Evolutionary conservation across 2,329 filamentous ascomycete genomes (phyloP).

Genomic region (Cytospora mali): DNA sequence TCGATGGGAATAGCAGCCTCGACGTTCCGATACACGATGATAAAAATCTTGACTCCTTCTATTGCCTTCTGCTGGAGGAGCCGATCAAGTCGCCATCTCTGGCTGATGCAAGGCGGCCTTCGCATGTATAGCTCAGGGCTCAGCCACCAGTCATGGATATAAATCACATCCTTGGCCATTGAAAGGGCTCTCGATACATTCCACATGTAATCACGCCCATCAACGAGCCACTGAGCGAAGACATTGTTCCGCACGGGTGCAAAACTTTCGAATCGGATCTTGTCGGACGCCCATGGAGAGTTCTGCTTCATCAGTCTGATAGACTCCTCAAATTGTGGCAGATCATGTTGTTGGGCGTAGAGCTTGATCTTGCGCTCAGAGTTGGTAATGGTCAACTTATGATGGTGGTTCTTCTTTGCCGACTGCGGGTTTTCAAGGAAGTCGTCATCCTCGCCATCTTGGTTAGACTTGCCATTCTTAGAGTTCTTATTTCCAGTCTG

Average conservation of each 20-base stretch:
- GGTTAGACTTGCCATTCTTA: conserved; percentile 52
- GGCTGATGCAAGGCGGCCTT: conserved; percentile 89
- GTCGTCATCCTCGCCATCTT: conserved; percentile 34
- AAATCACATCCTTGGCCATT: conserved; percentile 96
- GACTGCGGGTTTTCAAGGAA: conserved; percentile 38
- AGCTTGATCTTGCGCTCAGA: conserved; percentile 91
- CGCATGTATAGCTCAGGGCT: conserved; percentile 96
- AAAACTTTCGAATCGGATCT: conserved; percentile 88
- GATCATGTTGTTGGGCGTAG: conserved; percentile 82
- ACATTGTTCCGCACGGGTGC: conserved; percentile 85
- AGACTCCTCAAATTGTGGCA: conserved; percentile 92
- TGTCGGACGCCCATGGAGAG: conserved; percentile 76
- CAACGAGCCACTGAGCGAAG: conserved; percentile 94
- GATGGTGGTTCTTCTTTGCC: conserved; percentile 57
- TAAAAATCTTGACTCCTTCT: conserved; percentile 95
- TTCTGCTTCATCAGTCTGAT: conserved; percentile 82
- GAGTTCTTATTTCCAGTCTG: conserved; percentile 49
- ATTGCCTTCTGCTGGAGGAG: conserved; percentile 90
- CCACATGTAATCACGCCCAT: conserved; percentile 99
- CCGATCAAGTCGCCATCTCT: conserved; percentile 95
- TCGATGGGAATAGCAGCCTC: conserved; percentile 97
- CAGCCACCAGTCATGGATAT: conserved; percentile 99
- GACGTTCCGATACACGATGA: conserved; percentile 97
- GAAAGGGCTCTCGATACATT: conserved; percentile 95
- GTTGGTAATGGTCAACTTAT: conserved; percentile 85